These are phyloP conservation scores for Trametes sanguinea DNA, from an alignment of 768 basidiomycete species.

Conservation along the genomic window DNA sequence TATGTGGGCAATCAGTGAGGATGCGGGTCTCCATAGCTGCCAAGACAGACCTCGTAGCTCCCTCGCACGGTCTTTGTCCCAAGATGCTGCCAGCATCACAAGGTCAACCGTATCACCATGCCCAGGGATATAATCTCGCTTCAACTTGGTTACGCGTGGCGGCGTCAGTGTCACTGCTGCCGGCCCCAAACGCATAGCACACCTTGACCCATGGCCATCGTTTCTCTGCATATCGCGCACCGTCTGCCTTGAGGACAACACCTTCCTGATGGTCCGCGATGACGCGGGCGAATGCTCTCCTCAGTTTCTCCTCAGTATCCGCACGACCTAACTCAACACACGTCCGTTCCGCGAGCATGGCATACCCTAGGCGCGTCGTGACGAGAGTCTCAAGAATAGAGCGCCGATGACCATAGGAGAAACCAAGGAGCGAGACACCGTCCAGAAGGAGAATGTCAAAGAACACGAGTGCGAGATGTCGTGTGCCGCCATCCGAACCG, in stretches of 20 bases:
- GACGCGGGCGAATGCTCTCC: slow-evolving; percentile 49
- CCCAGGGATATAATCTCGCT: slow-evolving; percentile 86
- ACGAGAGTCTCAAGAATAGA: slow-evolving; percentile 61
- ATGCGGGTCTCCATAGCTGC: background rate
- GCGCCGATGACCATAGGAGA: slow-evolving; percentile 62
- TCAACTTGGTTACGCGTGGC: slow-evolving; percentile 43
- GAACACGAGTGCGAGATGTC: slow-evolving; percentile 80
- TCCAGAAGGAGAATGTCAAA: slow-evolving; percentile 83
- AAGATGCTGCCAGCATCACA: slow-evolving; percentile 72
- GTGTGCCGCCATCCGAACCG: slow-evolving; percentile 38
- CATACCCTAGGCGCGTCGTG: slow-evolving; percentile 53
- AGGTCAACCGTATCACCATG: slow-evolving; percentile 83
- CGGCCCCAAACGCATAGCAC: slow-evolving; percentile 19
- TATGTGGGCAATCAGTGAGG: slow-evolving; percentile 28
- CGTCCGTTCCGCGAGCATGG: slow-evolving; percentile 63
- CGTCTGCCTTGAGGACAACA: slow-evolving; percentile 75
- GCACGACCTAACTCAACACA: slow-evolving; percentile 34
- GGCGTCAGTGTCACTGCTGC: background rate
- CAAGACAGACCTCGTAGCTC: slow-evolving; percentile 64
- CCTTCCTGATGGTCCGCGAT: slow-evolving; percentile 65
- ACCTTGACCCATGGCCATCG: slow-evolving; percentile 81
- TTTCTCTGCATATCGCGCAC: slow-evolving; percentile 66
- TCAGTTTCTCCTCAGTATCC: slow-evolving; percentile 33
- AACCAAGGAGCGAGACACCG: slow-evolving; percentile 53
- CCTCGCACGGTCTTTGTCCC: slow-evolving; percentile 78